phyloP scores from a whole-genome alignment of 1,284 basidiomycete genomes.

The Fomitopsis pinicola region DNA sequence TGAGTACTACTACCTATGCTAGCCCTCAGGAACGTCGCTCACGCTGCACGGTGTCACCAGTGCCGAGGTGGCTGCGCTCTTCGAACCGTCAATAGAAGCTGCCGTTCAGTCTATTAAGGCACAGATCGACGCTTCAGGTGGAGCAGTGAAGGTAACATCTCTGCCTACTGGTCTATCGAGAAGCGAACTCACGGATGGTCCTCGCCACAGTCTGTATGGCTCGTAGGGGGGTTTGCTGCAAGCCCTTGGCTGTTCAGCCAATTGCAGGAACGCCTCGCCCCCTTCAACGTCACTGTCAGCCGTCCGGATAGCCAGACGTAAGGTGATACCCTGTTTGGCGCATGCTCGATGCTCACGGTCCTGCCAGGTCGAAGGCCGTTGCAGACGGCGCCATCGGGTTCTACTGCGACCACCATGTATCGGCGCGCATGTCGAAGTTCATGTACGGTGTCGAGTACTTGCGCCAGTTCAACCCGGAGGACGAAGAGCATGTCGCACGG shows the following conservation, averaged over 20 bases:
- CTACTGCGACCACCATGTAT: slow-evolving; percentile 78
- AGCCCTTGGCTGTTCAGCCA: slow-evolving; percentile 75
- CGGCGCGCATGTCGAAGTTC: slow-evolving; percentile 70
- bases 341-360: background rate
- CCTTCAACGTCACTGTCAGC: slow-evolving; percentile 56
- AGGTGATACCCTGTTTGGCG: slow-evolving; percentile 12
- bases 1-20: slow-evolving; percentile 25
- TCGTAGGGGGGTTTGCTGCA: slow-evolving; percentile 77
- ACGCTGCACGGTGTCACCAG: slow-evolving; percentile 22
- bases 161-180: background rate
- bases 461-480: slow-evolving; percentile 57
- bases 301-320: slow-evolving; percentile 75
- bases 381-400: slow-evolving; percentile 79
- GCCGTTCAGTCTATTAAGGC: slow-evolving; percentile 63
- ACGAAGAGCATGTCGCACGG: slow-evolving; percentile 61
- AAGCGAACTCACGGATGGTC: background rate
- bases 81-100: slow-evolving; percentile 72
- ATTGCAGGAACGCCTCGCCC: slow-evolving; percentile 58
- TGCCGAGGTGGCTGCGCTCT: slow-evolving; percentile 61
- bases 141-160: slow-evolving; percentile 52
- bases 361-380: slow-evolving; percentile 67
- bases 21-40: background rate
- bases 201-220: slow-evolving; percentile 57
- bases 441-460: slow-evolving; percentile 79
- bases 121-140: slow-evolving; percentile 63